A percentile compares a stretch with the other conserved stretches of the same genome.
Evolutionary conservation across 2,329 filamentous ascomycete genomes (phyloP).

Genomic region (Paecilomyces sp.): DNA sequence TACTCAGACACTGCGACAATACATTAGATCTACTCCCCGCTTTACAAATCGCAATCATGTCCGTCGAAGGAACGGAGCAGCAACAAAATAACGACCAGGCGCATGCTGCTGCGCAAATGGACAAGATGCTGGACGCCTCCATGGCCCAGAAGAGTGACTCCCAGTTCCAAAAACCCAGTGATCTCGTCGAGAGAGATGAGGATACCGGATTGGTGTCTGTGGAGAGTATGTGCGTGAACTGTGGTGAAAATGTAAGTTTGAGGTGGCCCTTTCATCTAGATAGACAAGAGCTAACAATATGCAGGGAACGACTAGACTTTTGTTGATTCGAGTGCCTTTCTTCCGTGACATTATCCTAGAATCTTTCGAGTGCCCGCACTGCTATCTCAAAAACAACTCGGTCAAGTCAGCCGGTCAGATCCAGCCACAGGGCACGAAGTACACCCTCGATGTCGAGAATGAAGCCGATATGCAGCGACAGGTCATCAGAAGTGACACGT

Average conservation of each 20-base stretch:
- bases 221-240: constrained; percentile 82
- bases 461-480: constrained; percentile 73
- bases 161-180: constrained; percentile 32
- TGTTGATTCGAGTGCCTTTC: constrained; percentile 89
- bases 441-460: constrained; percentile 69
- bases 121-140: constrained; percentile 7
- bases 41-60: constrained; percentile 4
- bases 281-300: constrained; percentile 8
- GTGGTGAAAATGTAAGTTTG: constrained; percentile 61
- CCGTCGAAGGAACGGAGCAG: constrained; percentile 2
- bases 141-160: constrained; percentile 14
- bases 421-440: constrained; percentile 79
- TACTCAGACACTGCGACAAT: neutral
- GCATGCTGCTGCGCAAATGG: constrained; percentile 5
- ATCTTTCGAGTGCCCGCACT: constrained; percentile 91
- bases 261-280: neutral
- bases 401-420: constrained; percentile 89
- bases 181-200: constrained; percentile 31
- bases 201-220: constrained; percentile 38
- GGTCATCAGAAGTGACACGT: constrained; percentile 86
- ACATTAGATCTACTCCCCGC: neutral
- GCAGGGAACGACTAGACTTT: constrained; percentile 74
- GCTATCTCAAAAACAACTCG: constrained; percentile 83
- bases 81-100: constrained; percentile 1
- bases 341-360: constrained; percentile 97